Conservation (phyloP, 306 rosid species). For the Trifolium dubium region DNA sequence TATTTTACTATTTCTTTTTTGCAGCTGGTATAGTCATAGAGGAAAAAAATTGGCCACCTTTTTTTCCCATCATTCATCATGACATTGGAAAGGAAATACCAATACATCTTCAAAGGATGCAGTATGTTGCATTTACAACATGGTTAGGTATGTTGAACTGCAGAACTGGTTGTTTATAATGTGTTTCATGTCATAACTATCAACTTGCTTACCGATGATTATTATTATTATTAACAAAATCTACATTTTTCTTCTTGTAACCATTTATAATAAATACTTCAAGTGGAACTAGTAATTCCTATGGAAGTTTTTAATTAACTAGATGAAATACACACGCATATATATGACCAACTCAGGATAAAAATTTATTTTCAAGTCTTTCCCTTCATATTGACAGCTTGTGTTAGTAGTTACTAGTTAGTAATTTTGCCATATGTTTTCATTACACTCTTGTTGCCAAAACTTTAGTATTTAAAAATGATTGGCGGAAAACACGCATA, state of each 20-base stretch:
- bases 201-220: conserved; percentile 30
- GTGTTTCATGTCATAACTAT: conserved; percentile 39
- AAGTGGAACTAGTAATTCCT: conserved; percentile 13
- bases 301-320: not conserved
- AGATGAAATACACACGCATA: conserved; percentile 21
- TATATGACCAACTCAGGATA: conserved; percentile 4
- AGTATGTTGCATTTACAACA: conserved; percentile 89
- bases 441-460: not conserved
- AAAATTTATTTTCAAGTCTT: not conserved
- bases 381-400: not conserved
- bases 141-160: conserved; percentile 74
- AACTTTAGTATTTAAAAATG: not conserved
- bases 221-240: conserved; percentile 4
- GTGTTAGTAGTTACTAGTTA: not conserved
- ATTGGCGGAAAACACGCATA: not conserved
- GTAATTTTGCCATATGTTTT: not conserved
- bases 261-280: conserved; percentile 9
- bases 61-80: conserved; percentile 90
- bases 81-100: conserved; percentile 92
- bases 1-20: conserved; percentile 29
- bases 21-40: conserved; percentile 84
- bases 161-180: conserved; percentile 8
- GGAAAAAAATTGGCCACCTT: conserved; percentile 97
- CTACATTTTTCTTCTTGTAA: conserved; percentile 1
- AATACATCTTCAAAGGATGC: conserved; percentile 82